These are phyloP conservation scores for Deuterostichococcus epilithicus DNA, from an alignment of 139 green algal species.

Conservation along the genomic window DNA sequence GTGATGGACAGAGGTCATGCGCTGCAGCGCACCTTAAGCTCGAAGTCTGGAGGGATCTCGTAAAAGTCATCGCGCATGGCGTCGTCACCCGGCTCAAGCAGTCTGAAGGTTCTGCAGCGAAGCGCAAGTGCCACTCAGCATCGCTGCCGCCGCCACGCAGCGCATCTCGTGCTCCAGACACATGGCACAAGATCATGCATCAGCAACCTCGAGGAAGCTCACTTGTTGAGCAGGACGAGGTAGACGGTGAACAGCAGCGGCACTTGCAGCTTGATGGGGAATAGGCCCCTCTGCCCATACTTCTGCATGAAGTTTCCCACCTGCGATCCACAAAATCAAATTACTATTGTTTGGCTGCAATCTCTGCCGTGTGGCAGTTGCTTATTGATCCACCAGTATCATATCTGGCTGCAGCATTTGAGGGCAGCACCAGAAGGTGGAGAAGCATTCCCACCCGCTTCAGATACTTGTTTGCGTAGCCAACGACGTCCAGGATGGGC, in stretches of 20 bases:
- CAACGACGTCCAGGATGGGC: conserved; percentile 76
- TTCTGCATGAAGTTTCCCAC: conserved; percentile 22
- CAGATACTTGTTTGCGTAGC: conserved; percentile 77
- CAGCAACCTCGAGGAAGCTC: conserved; percentile 53
- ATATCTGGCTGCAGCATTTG: too few relatives aligned
- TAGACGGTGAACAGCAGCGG: conserved; percentile 75
- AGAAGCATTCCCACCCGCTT: conserved; percentile 51
- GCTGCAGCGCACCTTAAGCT: not conserved
- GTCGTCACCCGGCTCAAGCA: conserved; percentile 14
- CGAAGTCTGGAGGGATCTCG: conserved; percentile 25
- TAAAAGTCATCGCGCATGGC: conserved; percentile 22
- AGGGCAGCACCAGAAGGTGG: too few relatives aligned
- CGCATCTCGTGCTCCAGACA: too few relatives aligned
- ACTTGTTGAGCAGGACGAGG: conserved; percentile 34
- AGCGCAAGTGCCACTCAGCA: too few relatives aligned
- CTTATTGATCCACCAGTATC: too few relatives aligned
- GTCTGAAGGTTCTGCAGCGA: not conserved
- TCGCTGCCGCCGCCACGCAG: too few relatives aligned
- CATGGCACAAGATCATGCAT: too few relatives aligned
- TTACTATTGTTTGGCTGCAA: too few relatives aligned
- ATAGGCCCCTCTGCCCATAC: conserved; percentile 68
- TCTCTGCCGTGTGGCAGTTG: too few relatives aligned
- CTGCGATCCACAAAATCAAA: conserved; percentile 3
- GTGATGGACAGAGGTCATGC: not conserved
- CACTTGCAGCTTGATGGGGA: conserved; percentile 74